These are phyloP conservation scores for Xylaria sp. DNA, from an alignment of 2,329 filamentous ascomycete species.

Conservation along the genomic window DNA sequence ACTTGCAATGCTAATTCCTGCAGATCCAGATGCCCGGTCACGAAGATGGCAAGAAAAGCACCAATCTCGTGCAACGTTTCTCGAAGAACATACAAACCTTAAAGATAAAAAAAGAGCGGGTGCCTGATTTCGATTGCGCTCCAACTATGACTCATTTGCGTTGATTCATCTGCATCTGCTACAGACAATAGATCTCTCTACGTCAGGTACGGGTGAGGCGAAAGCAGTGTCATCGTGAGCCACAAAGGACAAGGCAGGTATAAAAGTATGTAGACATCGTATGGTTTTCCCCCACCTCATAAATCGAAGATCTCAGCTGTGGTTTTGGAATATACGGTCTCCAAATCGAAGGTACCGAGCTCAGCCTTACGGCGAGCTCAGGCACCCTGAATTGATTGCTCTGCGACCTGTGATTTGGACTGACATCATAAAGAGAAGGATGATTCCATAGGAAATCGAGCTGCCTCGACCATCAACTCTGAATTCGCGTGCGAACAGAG, in stretches of 20 bases:
- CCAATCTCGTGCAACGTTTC: background rate
- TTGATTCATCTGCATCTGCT: background rate
- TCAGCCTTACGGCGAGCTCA: constrained; percentile 76
- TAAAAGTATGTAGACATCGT: constrained; percentile 70
- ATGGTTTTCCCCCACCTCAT: constrained; percentile 95
- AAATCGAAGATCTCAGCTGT: constrained; percentile 89
- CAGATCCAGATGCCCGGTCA: background rate
- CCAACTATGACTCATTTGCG: background rate
- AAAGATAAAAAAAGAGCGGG: too few relatives aligned
- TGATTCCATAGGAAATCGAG: constrained; percentile 86
- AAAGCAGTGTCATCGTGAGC: background rate
- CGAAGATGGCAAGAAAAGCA: background rate
- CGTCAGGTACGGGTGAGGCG: background rate
- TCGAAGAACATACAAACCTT: background rate
- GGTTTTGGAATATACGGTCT: constrained; percentile 89
- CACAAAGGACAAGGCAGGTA: background rate
- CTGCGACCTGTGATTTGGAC: constrained; percentile 97
- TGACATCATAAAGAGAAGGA: constrained; percentile 76
- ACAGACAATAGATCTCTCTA: background rate
- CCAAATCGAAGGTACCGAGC: constrained; percentile 67
- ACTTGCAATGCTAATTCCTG: background rate
- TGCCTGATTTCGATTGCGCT: background rate
- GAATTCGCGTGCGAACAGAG: constrained; percentile 69
- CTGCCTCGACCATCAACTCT: constrained; percentile 84
- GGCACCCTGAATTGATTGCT: constrained; percentile 72